Evolutionary conservation across 2,329 filamentous ascomycete species (phyloP).

Genomic region (Penicillium sp.): DNA sequence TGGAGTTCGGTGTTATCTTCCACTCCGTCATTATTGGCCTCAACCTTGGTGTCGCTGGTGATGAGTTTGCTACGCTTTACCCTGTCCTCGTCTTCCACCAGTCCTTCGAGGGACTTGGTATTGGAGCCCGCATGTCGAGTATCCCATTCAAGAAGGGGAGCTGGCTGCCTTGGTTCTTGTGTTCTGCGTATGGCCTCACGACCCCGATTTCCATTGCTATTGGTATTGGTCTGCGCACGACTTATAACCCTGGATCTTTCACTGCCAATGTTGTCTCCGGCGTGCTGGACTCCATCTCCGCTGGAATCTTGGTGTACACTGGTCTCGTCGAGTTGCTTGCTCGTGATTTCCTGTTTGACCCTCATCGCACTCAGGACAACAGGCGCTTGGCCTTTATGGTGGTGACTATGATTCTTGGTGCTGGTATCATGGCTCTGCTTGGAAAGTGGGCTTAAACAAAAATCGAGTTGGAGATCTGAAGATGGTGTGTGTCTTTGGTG

Average conservation of each 20-base stretch:
- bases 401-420: constrained; percentile 41
- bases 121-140: constrained; percentile 60
- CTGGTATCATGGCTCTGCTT: constrained; percentile 50
- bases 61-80: constrained; percentile 59
- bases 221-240: constrained; percentile 50
- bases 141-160: constrained; percentile 51
- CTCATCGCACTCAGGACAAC: constrained; percentile 43
- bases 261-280: constrained; percentile 49
- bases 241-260: constrained; percentile 44
- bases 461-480: background rate
- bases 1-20: constrained; percentile 64
- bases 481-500: background rate
- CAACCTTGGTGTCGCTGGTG: constrained; percentile 59
- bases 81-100: constrained; percentile 64
- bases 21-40: constrained; percentile 65
- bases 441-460: constrained; percentile 51
- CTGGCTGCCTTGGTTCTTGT: constrained; percentile 54
- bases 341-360: constrained; percentile 53
- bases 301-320: constrained; percentile 53
- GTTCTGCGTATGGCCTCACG: constrained; percentile 51
- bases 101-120: constrained; percentile 63
- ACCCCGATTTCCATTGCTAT: constrained; percentile 53
- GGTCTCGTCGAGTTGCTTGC: constrained; percentile 53
- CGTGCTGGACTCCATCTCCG: constrained; percentile 49
- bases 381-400: constrained; percentile 47